Evolutionary conservation across 768 basidiomycete species (phyloP), one percentile per base, ranked within the genome.

Genomic region (Holtermannia corniformis): DNA sequence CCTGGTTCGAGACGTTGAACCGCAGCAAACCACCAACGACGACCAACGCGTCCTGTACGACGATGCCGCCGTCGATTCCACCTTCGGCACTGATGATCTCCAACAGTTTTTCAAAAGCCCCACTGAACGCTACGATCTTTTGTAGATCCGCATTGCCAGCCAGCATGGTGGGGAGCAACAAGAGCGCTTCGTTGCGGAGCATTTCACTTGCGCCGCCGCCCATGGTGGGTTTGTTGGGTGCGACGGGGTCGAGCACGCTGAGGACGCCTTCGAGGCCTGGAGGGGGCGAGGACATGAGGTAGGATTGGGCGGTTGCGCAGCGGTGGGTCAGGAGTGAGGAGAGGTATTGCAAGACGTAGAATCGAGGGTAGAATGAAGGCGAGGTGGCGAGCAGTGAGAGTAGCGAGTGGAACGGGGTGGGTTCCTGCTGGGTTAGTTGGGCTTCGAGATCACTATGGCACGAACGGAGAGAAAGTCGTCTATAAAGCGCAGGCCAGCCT

Each of bases 1-100:
- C 92, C 78, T 93, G 92, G 71, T 97, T 99, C 10, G 90, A 92
- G 22, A 82, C 81, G 72, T 99, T 97, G 75, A 86, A 93, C 24
- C 89, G 80, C 56, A 99, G 76, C 20, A 99, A 75, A n/a, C 80
- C 80, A 57, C 90, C 90, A 14, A 90, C 81, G 58, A 87, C 90
- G 16, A 80, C 77, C 52, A 99, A 74, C n/a, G 87, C 87, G 59
- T 90, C 84, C 59, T 86, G 83, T 0, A 87, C 82, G 41, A 87
- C 84, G 50, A 85, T 78, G 10, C 90, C 90, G 14, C 92, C 91
- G 61, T 96, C 92, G 21, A 91, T 77, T 0, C 95, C 95, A 20
- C 90, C 88, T 71, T 96, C 93, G 56, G 81, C 79, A 7, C 80
- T 78, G 56, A 97, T 80, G 45, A 87, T 90, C 51, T 83, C 83